Evolutionary conservation across 1,284 basidiomycete genomes (phyloP).

Genomic region (Ganoderma lingzhi): DNA sequence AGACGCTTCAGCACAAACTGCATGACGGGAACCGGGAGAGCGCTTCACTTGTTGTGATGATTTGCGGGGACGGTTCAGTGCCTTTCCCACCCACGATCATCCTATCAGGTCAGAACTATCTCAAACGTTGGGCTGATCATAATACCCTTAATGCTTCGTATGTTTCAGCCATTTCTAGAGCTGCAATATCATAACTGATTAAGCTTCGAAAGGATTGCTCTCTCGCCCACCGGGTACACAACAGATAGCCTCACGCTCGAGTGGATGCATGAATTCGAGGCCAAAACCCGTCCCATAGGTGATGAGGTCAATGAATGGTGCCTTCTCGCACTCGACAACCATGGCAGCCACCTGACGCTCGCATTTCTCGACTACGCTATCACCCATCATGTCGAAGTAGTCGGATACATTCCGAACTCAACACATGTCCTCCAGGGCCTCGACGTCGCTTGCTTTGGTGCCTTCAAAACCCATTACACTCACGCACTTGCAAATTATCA

Average conservation of each 20-base stretch:
- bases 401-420: not conserved
- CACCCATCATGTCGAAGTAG: not conserved
- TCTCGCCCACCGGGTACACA: too few species aligned
- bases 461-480: too few species aligned
- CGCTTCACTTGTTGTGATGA: too few species aligned
- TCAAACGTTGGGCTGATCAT: too few species aligned
- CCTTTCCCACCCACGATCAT: not conserved
- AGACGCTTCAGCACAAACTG: too few species aligned
- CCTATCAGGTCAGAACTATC: conserved; percentile 1
- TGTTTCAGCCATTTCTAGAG: not conserved
- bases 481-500: not conserved
- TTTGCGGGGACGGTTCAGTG: not conserved
- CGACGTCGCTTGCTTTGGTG: not conserved
- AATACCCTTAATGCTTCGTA: too few species aligned
- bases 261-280: too few species aligned
- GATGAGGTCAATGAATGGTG: not conserved
- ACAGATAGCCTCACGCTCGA: too few species aligned
- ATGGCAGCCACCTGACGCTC: not conserved
- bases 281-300: not conserved
- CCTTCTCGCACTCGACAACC: conserved; percentile 5
- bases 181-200: not conserved
- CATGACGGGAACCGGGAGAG: too few species aligned
- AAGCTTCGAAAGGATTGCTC: not conserved
- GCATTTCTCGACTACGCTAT: not conserved
- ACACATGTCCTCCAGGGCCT: conserved; percentile 3